Conservation (phyloP, 2,329 filamentous ascomycete genomes). For the Lecanoromycetidae sp. region DNA sequence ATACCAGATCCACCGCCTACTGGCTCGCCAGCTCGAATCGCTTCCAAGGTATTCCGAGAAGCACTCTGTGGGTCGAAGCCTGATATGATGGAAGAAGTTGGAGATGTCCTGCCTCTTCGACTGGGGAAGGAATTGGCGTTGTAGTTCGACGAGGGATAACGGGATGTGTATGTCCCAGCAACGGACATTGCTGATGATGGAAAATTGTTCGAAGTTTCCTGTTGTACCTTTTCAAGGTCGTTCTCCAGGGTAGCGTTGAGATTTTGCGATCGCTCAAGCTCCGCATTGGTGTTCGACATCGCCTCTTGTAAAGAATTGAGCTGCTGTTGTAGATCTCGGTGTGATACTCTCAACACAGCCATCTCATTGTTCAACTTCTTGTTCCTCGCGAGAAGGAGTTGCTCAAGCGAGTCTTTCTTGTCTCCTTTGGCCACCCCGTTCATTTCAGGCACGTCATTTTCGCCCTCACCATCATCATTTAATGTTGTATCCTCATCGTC, state of each 20-base stretch:
- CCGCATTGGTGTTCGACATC: constrained; percentile 35
- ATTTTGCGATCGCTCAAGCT: constrained; percentile 71
- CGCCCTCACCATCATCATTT: constrained; percentile 26
- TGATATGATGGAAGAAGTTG: constrained; percentile 95
- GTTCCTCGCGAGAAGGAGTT: constrained; percentile 80
- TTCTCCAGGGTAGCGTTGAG: constrained; percentile 84
- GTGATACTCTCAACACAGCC: constrained; percentile 82
- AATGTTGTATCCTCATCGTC: constrained; percentile 59
- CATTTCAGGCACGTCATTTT: constrained; percentile 23
- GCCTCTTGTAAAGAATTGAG: constrained; percentile 64
- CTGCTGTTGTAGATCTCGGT: constrained; percentile 76
- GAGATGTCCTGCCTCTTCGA: constrained; percentile 61
- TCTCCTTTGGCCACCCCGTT: constrained; percentile 43
- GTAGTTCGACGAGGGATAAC: constrained; percentile 52
- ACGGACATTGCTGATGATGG: constrained; percentile 79
- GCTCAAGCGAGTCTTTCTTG: constrained; percentile 74
- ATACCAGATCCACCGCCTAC: constrained; percentile 73
- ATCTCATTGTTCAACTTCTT: constrained; percentile 94
- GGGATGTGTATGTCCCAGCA: constrained; percentile 77
- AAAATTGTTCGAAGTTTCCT: constrained; percentile 70
- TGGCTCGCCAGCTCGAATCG: constrained; percentile 52
- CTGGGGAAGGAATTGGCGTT: constrained; percentile 37
- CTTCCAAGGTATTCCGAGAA: constrained; percentile 41
- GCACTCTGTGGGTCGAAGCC: constrained; percentile 66
- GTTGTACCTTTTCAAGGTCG: constrained; percentile 77